Evolutionary conservation across 2,329 filamentous ascomycete species (phyloP).

Genomic region (Fusarium penzigii): DNA sequence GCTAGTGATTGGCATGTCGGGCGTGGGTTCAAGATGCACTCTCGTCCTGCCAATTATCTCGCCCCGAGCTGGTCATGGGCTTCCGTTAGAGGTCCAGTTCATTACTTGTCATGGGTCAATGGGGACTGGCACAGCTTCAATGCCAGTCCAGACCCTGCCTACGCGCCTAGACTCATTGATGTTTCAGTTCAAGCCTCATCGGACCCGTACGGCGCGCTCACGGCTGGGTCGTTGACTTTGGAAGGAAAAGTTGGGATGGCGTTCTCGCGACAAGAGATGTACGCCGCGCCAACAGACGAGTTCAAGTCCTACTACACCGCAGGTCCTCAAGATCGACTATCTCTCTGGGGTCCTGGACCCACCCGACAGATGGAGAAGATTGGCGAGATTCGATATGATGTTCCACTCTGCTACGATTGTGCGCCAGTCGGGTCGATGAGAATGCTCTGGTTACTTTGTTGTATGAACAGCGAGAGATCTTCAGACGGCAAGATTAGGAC

Average conservation of each 20-base stretch:
- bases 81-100: slow-evolving; percentile 3
- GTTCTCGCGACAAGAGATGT: background rate
- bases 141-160: background rate
- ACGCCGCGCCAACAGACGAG: background rate
- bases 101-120: slow-evolving; percentile 23
- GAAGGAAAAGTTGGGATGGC: slow-evolving; percentile 1
- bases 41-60: slow-evolving; percentile 1
- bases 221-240: background rate
- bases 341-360: background rate
- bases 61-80: slow-evolving; percentile 9
- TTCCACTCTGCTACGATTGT: slow-evolving; percentile 2
- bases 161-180: background rate
- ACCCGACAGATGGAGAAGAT: background rate
- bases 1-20: background rate
- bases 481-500: background rate
- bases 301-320: background rate
- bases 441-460: background rate
- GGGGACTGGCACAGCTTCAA: slow-evolving; percentile 2
- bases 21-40: background rate
- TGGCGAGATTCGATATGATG: slow-evolving; percentile 2
- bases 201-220: slow-evolving; percentile 1
- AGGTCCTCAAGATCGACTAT: slow-evolving; percentile 1
- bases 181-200: background rate
- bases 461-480: slow-evolving; percentile 4
- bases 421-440: background rate